Percentiles rank a stretch among this genome's conserved stretches.
These are phyloP conservation scores for Puccinia horiana DNA, from an alignment of 1,284 basidiomycete genomes.

Conservation along the genomic window DNA sequence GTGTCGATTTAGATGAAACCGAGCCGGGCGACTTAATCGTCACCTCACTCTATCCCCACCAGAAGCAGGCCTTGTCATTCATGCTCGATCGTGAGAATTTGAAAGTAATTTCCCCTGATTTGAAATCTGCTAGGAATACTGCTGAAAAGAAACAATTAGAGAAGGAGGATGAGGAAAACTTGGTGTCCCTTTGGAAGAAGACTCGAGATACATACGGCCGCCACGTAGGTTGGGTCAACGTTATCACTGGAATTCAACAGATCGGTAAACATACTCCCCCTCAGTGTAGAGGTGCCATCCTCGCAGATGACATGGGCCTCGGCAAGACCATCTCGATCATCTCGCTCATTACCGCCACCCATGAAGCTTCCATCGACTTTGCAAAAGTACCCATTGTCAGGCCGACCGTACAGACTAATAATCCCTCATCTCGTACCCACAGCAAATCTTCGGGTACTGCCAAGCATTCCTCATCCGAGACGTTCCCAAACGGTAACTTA, in stretches of 20 bases:
- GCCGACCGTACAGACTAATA: constrained; percentile 57
- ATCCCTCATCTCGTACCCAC: background rate
- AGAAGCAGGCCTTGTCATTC: constrained; percentile 96
- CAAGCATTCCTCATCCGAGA: background rate
- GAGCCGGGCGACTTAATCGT: constrained; percentile 80
- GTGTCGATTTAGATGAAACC: constrained; percentile 80
- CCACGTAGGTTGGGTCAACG: constrained; percentile 71
- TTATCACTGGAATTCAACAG: constrained; percentile 78
- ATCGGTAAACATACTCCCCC: constrained; percentile 66
- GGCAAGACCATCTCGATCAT: constrained; percentile 94
- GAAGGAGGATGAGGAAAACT: constrained; percentile 62
- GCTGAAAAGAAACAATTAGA: background rate
- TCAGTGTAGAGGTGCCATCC: constrained; percentile 81
- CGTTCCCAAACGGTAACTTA: background rate
- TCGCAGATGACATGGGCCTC: constrained; percentile 77
- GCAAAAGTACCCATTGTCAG: constrained; percentile 60
- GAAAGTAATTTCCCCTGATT: constrained; percentile 44
- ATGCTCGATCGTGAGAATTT: constrained; percentile 79
- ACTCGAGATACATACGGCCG: constrained; percentile 65
- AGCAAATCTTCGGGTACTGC: background rate
- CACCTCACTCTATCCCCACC: constrained; percentile 91
- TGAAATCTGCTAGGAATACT: constrained; percentile 5
- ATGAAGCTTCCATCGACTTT: constrained; percentile 71
- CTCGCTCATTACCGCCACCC: constrained; percentile 84
- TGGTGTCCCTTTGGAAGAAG: constrained; percentile 75